Base-by-base conservation (phyloP, 2,329 filamentous ascomycete species). In the Fusarium tjaetaba region DNA sequence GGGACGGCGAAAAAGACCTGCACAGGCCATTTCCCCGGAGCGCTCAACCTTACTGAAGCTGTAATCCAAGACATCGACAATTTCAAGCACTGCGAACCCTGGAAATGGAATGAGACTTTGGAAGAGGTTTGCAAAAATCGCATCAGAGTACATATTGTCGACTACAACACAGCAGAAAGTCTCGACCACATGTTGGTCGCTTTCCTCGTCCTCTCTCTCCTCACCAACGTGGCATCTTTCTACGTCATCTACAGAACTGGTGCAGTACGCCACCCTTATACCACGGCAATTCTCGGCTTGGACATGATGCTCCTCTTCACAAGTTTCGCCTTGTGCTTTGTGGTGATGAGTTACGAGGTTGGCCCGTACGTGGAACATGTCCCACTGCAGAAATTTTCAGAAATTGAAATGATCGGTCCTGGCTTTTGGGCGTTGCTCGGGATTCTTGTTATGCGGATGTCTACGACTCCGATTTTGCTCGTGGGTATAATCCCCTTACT, bases 261-360 rank as follows among this genome's bases (percentile, higher is more conserved):
- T 3, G 39, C 36, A 1, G 39, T 59, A 11, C 55, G 53, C 18
- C 39, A 51, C 14, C 2, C 42, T 9, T 28, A 15, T 6, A 38
- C 49, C 3, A 61, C 63, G 2, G 28, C 32, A 9, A 20, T 75
- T 5, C 42, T 76, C 4, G 57, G 30, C 3, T 16, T 45, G 15
- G 74, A 76, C 26, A 68, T 67, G 8, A 13, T 76, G 1, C 65
- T 75, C 30, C 74, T 76, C 15, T 73, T 76, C 14, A 41, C 63
- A 2, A 63, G 71, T 1, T 69, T 76, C 5, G 45, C 64, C 11
- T n/a, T 76, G 24, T 76, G 69, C 4, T 70, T 76, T 18, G 63
- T 70, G 1, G 60, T 62, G 69, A 76, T 76, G 73, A 76, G 71
- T 14, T 76, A 62, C 13, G 74, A 76, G 22, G 71, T 70, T 5